Conservation (phyloP, 164 flowering plant genomes). For the Nymphaea colorata region DNA sequence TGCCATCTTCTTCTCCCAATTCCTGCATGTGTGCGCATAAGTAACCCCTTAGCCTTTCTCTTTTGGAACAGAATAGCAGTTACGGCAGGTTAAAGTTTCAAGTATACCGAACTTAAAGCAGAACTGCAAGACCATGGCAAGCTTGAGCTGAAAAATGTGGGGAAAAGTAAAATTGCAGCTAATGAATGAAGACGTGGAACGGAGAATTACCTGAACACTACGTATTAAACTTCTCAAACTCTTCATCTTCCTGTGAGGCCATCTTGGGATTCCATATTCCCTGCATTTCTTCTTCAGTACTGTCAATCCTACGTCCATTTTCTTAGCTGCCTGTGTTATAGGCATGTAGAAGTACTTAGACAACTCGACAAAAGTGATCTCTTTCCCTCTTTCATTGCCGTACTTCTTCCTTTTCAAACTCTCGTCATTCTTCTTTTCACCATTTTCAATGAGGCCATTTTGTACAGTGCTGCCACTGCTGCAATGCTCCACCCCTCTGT, state of each 20-base stretch:
- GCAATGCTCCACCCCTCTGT: not conserved
- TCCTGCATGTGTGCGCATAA: slow-evolving; percentile 18
- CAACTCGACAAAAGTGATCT: slow-evolving; percentile 27
- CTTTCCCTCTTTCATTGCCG: not conserved
- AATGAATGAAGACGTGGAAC: not conserved
- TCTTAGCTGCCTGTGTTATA: slow-evolving; percentile 43
- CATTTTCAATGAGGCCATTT: not conserved
- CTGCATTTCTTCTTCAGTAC: slow-evolving; percentile 56
- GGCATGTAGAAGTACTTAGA: slow-evolving; percentile 41
- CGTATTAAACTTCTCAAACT: slow-evolving; percentile 43
- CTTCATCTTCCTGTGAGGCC: slow-evolving; percentile 62
- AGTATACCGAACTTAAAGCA: too few relatives aligned
- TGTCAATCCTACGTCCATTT: slow-evolving; percentile 43
- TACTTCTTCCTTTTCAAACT: not conserved
- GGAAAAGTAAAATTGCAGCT: not conserved
- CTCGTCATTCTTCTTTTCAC: not conserved
- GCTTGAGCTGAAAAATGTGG: not conserved
- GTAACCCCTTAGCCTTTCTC: not conserved
- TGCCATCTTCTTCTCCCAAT: slow-evolving; percentile 16
- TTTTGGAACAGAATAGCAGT: too few relatives aligned
- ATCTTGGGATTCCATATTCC: slow-evolving; percentile 40
- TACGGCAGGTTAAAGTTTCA: too few relatives aligned
- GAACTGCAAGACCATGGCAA: not conserved
- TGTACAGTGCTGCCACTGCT: not conserved
- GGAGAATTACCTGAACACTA: slow-evolving; percentile 36